Evolutionary conservation across 2,329 filamentous ascomycete genomes (phyloP).

Genomic region (Sporothrix pallida): DNA sequence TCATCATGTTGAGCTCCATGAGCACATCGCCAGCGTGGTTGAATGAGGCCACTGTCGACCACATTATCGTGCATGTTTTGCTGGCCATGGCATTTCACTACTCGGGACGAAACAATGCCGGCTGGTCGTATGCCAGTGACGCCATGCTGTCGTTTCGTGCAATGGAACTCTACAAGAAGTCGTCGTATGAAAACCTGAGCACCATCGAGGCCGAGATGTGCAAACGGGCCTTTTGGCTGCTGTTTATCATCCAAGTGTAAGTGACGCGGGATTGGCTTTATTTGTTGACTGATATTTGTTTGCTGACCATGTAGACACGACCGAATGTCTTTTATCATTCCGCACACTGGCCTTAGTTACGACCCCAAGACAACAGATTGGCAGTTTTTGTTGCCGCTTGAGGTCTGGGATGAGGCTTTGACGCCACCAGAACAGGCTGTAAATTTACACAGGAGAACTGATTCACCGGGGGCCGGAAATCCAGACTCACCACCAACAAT

Average conservation of each 20-base stretch:
- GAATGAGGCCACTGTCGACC: conserved; percentile 7
- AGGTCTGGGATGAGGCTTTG: conserved; percentile 37
- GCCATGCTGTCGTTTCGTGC: conserved; percentile 26
- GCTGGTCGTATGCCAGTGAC: conserved; percentile 25
- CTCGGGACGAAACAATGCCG: not conserved
- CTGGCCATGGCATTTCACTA: conserved; percentile 29
- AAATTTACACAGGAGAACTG: not conserved
- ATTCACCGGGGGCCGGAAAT: not conserved
- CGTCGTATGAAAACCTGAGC: conserved; percentile 7
- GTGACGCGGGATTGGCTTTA: not conserved
- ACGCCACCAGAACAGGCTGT: not conserved
- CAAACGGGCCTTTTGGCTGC: conserved; percentile 41
- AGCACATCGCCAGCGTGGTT: not conserved
- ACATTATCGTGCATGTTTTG: conserved; percentile 22
- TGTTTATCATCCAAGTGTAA: conserved; percentile 40
- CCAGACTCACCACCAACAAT: conserved; percentile 32
- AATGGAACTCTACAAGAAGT: conserved; percentile 24
- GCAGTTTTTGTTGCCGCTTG: conserved; percentile 39
- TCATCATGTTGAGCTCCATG: conserved; percentile 27
- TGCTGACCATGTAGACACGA: conserved; percentile 33
- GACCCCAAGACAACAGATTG: conserved; percentile 39
- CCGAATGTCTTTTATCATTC: conserved; percentile 37
- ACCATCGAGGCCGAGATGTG: conserved; percentile 36
- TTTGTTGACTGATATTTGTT: not conserved
- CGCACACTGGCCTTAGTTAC: conserved; percentile 38